Conservation (phyloP, 1,284 basidiomycete species). For the Malassezia nana region DNA sequence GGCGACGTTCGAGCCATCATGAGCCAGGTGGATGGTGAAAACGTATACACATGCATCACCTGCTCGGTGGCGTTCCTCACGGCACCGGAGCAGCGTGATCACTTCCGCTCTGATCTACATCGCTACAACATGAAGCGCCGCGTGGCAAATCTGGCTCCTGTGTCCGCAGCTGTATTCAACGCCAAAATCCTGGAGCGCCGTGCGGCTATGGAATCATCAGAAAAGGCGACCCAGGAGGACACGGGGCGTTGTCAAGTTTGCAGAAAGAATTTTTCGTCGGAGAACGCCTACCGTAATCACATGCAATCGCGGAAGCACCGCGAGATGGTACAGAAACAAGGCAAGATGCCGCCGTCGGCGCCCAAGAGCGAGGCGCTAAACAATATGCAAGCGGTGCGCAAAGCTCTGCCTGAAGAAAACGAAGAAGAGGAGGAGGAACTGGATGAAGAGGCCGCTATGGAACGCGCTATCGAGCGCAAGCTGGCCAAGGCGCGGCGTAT, state of each 20-base stretch:
- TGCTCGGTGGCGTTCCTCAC: slow-evolving; percentile 80
- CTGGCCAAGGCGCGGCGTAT: slow-evolving; percentile 37
- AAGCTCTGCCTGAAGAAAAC: slow-evolving; percentile 20
- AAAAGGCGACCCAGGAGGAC: neutral
- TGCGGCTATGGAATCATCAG: slow-evolving; percentile 15
- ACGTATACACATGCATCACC: slow-evolving; percentile 66
- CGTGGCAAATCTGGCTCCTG: slow-evolving; percentile 78
- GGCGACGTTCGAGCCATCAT: slow-evolving; percentile 1
- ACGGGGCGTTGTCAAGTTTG: slow-evolving; percentile 7
- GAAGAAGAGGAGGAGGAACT: slow-evolving; percentile 36
- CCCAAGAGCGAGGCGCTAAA: neutral
- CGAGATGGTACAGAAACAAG: slow-evolving; percentile 60
- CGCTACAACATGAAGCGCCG: slow-evolving; percentile 97
- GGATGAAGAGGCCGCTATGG: slow-evolving; percentile 36
- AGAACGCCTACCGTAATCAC: slow-evolving; percentile 81
- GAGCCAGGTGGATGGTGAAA: slow-evolving; percentile 1
- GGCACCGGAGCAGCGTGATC: slow-evolving; percentile 74
- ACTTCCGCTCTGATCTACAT: slow-evolving; percentile 91
- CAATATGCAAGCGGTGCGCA: slow-evolving; percentile 15
- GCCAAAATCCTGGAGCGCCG: slow-evolving; percentile 63
- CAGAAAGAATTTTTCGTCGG: slow-evolving; percentile 79
- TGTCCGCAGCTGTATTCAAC: slow-evolving; percentile 69
- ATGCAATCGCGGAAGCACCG: slow-evolving; percentile 81
- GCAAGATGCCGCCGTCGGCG: slow-evolving; percentile 8
- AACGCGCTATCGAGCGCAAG: slow-evolving; percentile 35